Evolutionary conservation across 2,329 filamentous ascomycete genomes (phyloP), one percentile per base, ranked within the genome.

Genomic region (Kalmusia sp.): DNA sequence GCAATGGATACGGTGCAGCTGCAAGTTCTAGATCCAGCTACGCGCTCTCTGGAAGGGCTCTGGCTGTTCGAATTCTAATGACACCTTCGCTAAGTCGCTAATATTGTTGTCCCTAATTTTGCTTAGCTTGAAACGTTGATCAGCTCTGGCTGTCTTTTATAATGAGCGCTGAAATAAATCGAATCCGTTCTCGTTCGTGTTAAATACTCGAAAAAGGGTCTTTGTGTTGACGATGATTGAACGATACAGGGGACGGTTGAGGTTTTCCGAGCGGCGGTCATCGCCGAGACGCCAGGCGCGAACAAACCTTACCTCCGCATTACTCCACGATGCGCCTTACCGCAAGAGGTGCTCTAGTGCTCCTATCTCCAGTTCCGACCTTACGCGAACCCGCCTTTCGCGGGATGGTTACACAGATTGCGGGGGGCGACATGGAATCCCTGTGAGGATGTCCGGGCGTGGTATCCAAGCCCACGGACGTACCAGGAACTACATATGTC

Each of bases 201-300:
- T n/a, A 14, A 12, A 35, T 5, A 15, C 6, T 15, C 14, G 31
- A 35, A 35, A 14, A 6, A 35, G 31, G 6, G 5, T 6, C 12
- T 6, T n/a, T 6, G 31, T 6, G 31, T 15, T 35, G 12, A 21
- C 37, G 24, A 21, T 21, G 37, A 21, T 21, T 4, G 19, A 21
- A 21, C 5, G 25, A 34, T 3, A 25, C 31, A 38, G 31, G 14
- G 8, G 12, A 6, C 38, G 63, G 63, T 46, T 64, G 61, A 59
- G 33, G 21, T 68, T 66, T 59, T 66, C 64, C 64, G 63, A 14
- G 25, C 37, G 40, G 38, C 44, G 40, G 40, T 22, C 11, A 19
- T 22, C 27, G 61, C 57, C 58, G 61, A 61, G 51, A 48, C 47
- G 33, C 46, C 31, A 48, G 12, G 40, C 30, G 44, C 49, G 35